Evolutionary conservation across 1,284 basidiomycete genomes (phyloP).

Genomic region (Cryptococcus sp.): DNA sequence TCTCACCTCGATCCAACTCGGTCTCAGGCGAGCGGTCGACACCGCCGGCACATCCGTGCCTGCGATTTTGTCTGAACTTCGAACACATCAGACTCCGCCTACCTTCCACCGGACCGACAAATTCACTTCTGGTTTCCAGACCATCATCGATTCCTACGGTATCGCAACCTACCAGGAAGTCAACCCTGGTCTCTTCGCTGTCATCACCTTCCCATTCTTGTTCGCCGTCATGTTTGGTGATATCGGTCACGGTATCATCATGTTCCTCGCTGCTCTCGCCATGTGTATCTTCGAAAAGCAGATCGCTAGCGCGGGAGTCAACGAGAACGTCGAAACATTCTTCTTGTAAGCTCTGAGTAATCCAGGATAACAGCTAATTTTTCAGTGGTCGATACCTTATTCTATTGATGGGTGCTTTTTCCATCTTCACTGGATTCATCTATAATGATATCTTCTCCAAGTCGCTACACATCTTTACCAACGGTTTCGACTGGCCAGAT

Average conservation of each 20-base stretch:
- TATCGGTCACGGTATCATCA: constrained; percentile 90
- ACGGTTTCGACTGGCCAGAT: constrained; percentile 80
- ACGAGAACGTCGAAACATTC: constrained; percentile 79
- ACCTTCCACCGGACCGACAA: constrained; percentile 95
- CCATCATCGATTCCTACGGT: constrained; percentile 97
- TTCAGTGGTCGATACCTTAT: constrained; percentile 93
- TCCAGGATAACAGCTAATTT: constrained; percentile 6
- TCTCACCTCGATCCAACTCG: constrained; percentile 78
- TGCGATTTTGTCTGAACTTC: constrained; percentile 86
- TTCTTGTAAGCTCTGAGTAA: constrained; percentile 68
- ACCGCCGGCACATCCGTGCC: constrained; percentile 88
- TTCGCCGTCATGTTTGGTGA: constrained; percentile 99
- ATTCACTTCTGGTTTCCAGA: constrained; percentile 96
- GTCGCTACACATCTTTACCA: constrained; percentile 79
- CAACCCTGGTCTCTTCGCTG: constrained; percentile 91
- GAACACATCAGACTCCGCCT: constrained; percentile 86
- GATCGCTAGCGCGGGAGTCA: constrained; percentile 69
- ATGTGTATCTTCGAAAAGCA: constrained; percentile 85
- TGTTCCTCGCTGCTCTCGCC: constrained; percentile 67
- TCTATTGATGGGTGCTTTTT: constrained; percentile 92
- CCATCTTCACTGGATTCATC: constrained; percentile 92
- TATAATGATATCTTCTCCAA: constrained; percentile 99
- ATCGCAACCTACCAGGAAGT: constrained; percentile 93
- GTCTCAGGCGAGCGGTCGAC: constrained; percentile 89
- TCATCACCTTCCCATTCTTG: constrained; percentile 95